Evolutionary conservation across 2,329 filamentous ascomycete genomes (phyloP), one percentile per base, ranked within the genome.

Genomic region (Cladobotryum mycophilum): DNA sequence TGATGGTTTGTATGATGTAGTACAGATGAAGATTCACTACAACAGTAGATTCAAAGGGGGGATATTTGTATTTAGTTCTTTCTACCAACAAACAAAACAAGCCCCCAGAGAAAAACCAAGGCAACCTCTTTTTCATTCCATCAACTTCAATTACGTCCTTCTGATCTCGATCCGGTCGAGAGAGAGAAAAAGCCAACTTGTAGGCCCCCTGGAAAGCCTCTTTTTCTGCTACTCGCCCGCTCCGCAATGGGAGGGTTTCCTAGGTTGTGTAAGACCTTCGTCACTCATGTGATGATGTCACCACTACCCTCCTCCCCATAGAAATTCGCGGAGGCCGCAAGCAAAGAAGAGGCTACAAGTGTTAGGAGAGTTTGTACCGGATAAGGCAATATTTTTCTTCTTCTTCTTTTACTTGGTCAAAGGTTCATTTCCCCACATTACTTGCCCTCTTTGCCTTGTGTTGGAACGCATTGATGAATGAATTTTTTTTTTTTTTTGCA

Each of bases 281-380:
- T 58, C 52, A 51, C 53, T 48, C 42, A 47, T 47, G 47, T 48
- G 54, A 66, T 67, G 65, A 67, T 63, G 64, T 67, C 65, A 67
- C 61, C 58, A 67, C 57, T 51, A n/a, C 40, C 17, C 6, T 5
- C 25, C 20, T 20, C 25, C 25, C 25, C 25, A 30, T 11, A 6
- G 9, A 11, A 30, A 30, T 8, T 30, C 9, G 25, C 9, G 25
- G 25, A 30, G 9, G 25, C 25, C 25, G 25, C 25, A 30, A 8
- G 25, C 4, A 30, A 30, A 30, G 9, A 30, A 4, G 9, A 8
- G 9, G 8, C 4, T 4, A 25, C 22, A 25, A 25, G 22, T 25
- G 7, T 7, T 4, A 11, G 25, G 6, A 8, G 25, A 30, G 25
- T 30, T 30, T 30, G 25, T 30, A 11, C 25, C 25, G 25, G 25